Base-by-base conservation (phyloP, 495 filamentous ascomycete genomes). In the Tuber melanosporum region DNA sequence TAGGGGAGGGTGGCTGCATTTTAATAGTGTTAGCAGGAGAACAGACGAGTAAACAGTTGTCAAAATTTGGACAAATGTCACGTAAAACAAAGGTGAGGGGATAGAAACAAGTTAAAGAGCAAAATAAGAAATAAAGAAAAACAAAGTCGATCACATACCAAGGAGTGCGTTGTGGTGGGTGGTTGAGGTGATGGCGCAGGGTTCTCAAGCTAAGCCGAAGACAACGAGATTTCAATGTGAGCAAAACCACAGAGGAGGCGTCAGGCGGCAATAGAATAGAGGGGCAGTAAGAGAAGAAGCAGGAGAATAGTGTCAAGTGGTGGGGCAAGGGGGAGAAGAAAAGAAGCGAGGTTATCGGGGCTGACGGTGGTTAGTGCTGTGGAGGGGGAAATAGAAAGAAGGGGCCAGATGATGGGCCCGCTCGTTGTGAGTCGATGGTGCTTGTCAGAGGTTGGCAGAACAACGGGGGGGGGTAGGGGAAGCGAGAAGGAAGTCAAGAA, bases 301-400 rank as follows among this genome's bases (percentile, higher is more conserved):
- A 17, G 14, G 3, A 36, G n/a, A 26, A 66, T 32, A 66, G 14
- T 36, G 57, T 66, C 14, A 36, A 17, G 57, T 36, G 26, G 57
- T 47, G 86, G 82, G 12, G 85, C 86, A 41, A 85, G 85, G 20
- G 75, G 19, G 86, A 76, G 76, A 70, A 52, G 78, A 74, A 77
- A 73, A 82, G 52, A 66, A 79, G 70, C 73, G 80, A 74, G 74
- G 83, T 72, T 85, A 82, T 70, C 84, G 83, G 71, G 80, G 81
- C 75, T 85, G 81, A 84, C 85, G 83, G 79, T 85, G 84, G 71
- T 86, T 86, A 71, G 86, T 87, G 81, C 82, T 84, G 72, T 0
- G 39, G 41, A 46, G 66, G 62, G 81, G 66, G 45, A 26, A 71
- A 74, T 17, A 78, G 72, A 47, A 47, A 70, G 74, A 71, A 77